Percentiles rank a stretch among this genome's conserved stretches.
These are phyloP conservation scores for Coleophoma cylindrospora DNA, from an alignment of 2,329 filamentous ascomycete genomes.

Conservation along the genomic window DNA sequence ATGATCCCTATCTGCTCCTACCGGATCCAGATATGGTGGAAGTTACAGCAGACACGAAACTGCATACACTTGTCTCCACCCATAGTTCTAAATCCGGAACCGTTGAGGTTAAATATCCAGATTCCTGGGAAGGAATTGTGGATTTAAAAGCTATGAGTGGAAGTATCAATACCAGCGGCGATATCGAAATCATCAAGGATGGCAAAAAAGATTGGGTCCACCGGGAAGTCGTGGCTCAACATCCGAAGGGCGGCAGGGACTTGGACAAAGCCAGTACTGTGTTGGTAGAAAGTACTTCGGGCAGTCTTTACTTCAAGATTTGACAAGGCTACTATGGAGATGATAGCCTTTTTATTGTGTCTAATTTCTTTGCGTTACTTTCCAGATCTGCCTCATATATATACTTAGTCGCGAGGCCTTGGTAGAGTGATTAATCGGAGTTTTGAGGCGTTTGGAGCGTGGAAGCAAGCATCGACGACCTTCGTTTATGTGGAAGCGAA, in stretches of 20 bases:
- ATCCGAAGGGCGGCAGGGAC: slow-evolving; percentile 13
- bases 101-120: slow-evolving; percentile 18
- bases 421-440: too few species aligned
- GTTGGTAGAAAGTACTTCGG: slow-evolving; percentile 16
- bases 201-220: slow-evolving; percentile 12
- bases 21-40: not conserved
- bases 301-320: slow-evolving; percentile 13
- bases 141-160: slow-evolving; percentile 17
- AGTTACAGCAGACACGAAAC: slow-evolving; percentile 2
- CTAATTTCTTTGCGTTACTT: too few species aligned
- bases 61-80: slow-evolving; percentile 13
- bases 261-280: slow-evolving; percentile 13
- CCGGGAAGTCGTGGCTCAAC: slow-evolving; percentile 16
- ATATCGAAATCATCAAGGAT: slow-evolving; percentile 13
- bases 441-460: too few species aligned
- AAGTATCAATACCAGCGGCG: slow-evolving; percentile 14
- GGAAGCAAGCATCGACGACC: too few species aligned
- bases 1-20: slow-evolving; percentile 13
- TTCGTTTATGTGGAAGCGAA: too few species aligned
- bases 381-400: too few species aligned
- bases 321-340: not conserved
- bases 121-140: slow-evolving; percentile 19
- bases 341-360: not conserved
- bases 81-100: slow-evolving; percentile 15
- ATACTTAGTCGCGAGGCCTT: too few species aligned